Base-by-base conservation (phyloP, 768 basidiomycete genomes). In the Leccinum longicurvipes region DNA sequence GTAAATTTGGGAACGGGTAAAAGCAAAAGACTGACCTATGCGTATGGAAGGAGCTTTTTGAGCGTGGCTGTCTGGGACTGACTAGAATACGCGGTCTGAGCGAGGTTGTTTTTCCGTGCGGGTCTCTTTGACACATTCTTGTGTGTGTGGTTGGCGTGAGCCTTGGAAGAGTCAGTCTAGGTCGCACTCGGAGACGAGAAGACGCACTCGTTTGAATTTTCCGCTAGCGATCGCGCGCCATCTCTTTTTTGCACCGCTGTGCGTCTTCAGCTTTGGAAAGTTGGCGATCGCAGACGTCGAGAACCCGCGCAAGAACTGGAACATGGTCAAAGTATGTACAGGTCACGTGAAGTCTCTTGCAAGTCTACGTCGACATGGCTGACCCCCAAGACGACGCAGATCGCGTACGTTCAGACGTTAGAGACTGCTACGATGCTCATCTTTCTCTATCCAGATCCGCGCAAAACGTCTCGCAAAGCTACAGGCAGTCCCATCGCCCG, bases 391-490 rank as follows among this genome's bases (percentile, higher is more conserved):
- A 86, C 59, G 91, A 92, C 72, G 93, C 91, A 11, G 92, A 92
- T 65, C 82, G 86, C 51, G 90, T 91, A 78, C 53, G 77, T 23
- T 1, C 6, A 17, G 47, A 32, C 1, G 1, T 14, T 1, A 0
- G 3, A 12, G 11, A 12, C 3, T 6, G 44, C 44, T 47, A 53
- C 32, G 8, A 44, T 48, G 21, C 32, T 0, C 3, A 39, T 39
- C 15, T 39, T 39, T 17, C 7, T 34, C 15, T 15, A 12, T 25
- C 6, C 63, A 96, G 94, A 96, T 97, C 67, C 91, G 93, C 60
- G 75, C 92, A 70, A 96, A 96, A 73, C 85, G 95, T 54, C 79
- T 98, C 51, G 93, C 91, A 29, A 92, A 90, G 69, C 79, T 98
- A 8, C 88, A 89, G 65, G 76, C 60, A 12, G 64, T 79, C 0